These are phyloP conservation scores for Fusarium temperatum DNA, from an alignment of 2,329 filamentous ascomycete species.

Conservation along the genomic window DNA sequence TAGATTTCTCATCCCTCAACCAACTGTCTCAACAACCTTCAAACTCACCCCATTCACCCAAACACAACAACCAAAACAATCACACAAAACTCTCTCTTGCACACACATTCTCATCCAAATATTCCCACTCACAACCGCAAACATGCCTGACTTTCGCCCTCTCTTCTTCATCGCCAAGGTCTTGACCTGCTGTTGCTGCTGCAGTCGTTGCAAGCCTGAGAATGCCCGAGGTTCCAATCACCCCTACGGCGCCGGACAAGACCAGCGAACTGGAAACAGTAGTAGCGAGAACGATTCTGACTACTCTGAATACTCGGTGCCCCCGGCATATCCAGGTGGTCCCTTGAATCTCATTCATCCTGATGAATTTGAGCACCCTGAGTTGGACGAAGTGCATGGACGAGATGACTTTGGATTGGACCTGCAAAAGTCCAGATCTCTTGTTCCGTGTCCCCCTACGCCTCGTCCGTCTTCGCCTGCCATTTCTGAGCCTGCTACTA, in stretches of 20 bases:
- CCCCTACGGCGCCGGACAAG: not conserved
- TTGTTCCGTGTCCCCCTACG: not conserved
- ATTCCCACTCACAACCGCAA: not conserved
- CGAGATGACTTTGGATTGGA: not conserved
- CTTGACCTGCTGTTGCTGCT: constrained; percentile 11
- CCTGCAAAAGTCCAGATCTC: not conserved
- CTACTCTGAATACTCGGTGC: not conserved
- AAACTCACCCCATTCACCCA: not conserved
- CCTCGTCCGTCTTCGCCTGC: not conserved
- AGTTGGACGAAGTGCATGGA: not conserved
- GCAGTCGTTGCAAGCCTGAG: not conserved
- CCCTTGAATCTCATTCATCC: not conserved
- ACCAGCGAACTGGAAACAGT: not conserved
- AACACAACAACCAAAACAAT: not conserved
- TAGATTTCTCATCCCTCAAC: not conserved
- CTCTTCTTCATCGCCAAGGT: constrained; percentile 8
- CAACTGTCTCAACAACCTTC: not conserved
- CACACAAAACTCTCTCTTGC: not conserved
- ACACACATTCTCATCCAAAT: too few relatives aligned
- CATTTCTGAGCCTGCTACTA: not conserved
- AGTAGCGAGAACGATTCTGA: not conserved
- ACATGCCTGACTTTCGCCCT: constrained; percentile 32
- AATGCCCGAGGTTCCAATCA: not conserved
- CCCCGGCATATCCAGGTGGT: not conserved
- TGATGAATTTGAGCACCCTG: not conserved